Base-by-base conservation (phyloP, 306 rosid genomes). In the Rosa multiflora region DNA sequence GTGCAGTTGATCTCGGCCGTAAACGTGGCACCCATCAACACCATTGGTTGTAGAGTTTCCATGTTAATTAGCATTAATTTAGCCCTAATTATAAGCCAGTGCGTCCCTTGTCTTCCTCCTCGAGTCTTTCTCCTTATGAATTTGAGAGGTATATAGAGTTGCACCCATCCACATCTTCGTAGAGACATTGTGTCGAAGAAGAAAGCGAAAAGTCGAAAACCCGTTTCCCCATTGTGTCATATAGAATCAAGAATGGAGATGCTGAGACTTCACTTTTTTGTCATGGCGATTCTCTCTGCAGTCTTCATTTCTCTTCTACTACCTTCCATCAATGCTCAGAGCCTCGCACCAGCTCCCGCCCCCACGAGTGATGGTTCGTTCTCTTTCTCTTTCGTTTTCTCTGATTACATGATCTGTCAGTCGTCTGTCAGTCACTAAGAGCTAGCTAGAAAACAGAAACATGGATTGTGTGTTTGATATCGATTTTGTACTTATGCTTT, bases 321-420 rank as follows among this genome's bases (percentile, higher is more conserved):
- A 1, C 89, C 92, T 69, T 83, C 92, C 78, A 76, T 84, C 73
- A 82, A 82, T 85, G 92, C 90, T 79, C 82, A 91, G 70, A 64
- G 75, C 67, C 82, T 81, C 80, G 86, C 89, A 37, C 93, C 97
- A 37, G 88, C 94, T n/a, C 92, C 90, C 74, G 79, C 91, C 58
- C 97, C 92, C 29, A 64, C 94, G 1, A 89, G 91, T 76, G 94
- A 89, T 78, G 94, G 97, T 91, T 81, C 42, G 76, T 6, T 63
- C n/a, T 21, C 64, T 67, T 52, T 47, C 71, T 13, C 59, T 74
- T 48, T 53, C 17, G 58, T 61, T 70, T 10, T 40, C 7, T 49
- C 14, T 69, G 5, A 69, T 61, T 55, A 55, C 26, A 20, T 8
- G 1, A 8, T 55, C 62, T 18, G 29, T n/a, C 8, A 51, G 20